A percentile compares a stretch with the other conserved stretches of the same genome.
These are phyloP conservation scores for Alisma plantagoaquatica DNA, from an alignment of 106 monocot genomes.

Conservation along the genomic window DNA sequence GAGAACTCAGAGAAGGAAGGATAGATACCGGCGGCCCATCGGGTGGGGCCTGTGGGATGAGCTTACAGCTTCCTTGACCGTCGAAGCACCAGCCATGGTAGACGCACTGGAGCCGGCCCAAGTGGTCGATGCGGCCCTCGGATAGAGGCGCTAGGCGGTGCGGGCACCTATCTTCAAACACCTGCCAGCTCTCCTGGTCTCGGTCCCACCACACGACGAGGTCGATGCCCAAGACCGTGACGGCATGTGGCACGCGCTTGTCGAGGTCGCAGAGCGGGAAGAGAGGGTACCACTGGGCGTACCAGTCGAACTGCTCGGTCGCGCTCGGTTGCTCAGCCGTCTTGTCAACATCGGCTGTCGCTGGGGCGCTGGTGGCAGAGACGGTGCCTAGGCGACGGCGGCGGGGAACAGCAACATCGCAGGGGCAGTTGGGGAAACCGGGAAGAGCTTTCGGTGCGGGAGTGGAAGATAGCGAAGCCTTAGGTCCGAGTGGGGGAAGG, in stretches of 20 bases:
- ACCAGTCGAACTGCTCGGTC: constrained; percentile 70
- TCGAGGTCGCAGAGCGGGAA: constrained; percentile 81
- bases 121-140: constrained; percentile 70
- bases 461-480: no score
- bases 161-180: constrained; percentile 83
- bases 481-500: no score
- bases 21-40: no score
- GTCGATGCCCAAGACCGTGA: constrained; percentile 69
- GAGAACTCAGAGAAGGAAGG: no score
- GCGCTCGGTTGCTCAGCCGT: no score
- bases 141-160: constrained; percentile 94
- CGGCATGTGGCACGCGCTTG: constrained; percentile 67
- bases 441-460: no score
- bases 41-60: constrained; percentile 75
- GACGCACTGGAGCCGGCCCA: constrained; percentile 89
- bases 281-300: constrained; percentile 78
- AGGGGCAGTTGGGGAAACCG: no score
- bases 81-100: constrained; percentile 99
- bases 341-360: no score
- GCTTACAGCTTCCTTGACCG: constrained; percentile 60
- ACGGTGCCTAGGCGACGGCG: no score
- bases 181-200: constrained; percentile 47
- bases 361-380: no score
- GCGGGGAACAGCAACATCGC: no score
- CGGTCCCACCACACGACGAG: constrained; percentile 93